phyloP scores from a whole-genome alignment of 2,329 filamentous ascomycete genomes.

The Sporothrix pallida region DNA sequence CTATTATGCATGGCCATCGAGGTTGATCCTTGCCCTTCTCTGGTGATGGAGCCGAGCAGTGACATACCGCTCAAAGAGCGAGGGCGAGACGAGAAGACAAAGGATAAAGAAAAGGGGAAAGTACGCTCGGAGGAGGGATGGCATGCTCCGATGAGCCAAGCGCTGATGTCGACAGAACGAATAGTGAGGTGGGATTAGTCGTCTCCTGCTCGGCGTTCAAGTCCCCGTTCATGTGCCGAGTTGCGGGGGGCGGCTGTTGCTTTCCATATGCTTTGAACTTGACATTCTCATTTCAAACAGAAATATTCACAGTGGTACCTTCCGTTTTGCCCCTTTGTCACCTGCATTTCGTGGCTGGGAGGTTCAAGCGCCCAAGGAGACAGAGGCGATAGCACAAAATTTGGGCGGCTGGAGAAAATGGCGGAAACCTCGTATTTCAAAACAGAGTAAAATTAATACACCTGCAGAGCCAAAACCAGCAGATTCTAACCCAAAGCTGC shows the following conservation, averaged over 20 bases:
- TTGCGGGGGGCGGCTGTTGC: too few species aligned
- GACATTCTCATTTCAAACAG: too few species aligned
- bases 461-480: not conserved
- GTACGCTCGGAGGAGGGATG: not conserved
- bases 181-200: not conserved
- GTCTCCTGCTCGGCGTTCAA: too few species aligned
- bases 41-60: not conserved
- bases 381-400: not conserved
- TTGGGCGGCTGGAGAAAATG: not conserved
- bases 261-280: too few species aligned
- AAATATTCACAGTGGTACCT: too few species aligned
- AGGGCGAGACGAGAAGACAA: not conserved
- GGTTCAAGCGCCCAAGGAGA: not conserved
- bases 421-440: conserved; percentile 23
- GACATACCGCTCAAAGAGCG: not conserved
- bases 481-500: not conserved
- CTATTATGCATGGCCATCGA: not conserved
- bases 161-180: not conserved
- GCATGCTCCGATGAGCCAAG: conserved; percentile 6
- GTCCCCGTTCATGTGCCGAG: too few species aligned
- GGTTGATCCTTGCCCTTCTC: not conserved
- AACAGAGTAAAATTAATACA: conserved; percentile 17
- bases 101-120: not conserved
- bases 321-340: too few species aligned
- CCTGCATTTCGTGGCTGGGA: not conserved